phyloP scores from a whole-genome alignment of 2,329 filamentous ascomycete genomes.

The Mycosphaerella sp. region DNA sequence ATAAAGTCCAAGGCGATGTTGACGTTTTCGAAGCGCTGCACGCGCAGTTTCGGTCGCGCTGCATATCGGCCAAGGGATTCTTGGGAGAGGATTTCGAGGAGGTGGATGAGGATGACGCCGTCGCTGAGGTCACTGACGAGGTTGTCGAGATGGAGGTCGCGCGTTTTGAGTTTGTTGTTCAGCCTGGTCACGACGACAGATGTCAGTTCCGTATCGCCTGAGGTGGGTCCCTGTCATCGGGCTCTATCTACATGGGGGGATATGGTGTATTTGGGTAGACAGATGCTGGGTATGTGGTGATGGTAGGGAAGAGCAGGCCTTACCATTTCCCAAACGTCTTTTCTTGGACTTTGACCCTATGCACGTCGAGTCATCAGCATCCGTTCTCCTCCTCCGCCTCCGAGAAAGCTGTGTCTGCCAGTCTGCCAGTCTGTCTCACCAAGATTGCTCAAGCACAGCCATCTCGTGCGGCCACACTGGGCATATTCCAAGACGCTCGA shows the following conservation, averaged over 20 bases:
- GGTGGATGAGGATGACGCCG: conserved; percentile 91
- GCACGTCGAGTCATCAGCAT: conserved; percentile 6
- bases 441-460: conserved; percentile 48
- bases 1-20: conserved; percentile 94
- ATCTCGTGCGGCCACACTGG: conserved; percentile 13
- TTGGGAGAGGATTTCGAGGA: conserved; percentile 90
- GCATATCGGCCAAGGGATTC: conserved; percentile 97
- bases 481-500: background rate
- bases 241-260: background rate
- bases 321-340: conserved; percentile 99
- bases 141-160: conserved; percentile 75
- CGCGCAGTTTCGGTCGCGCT: conserved; percentile 88
- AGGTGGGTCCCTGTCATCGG: background rate
- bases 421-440: conserved; percentile 10
- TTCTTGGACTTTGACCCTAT: conserved; percentile 54
- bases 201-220: background rate
- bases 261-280: no score
- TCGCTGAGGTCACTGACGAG: conserved; percentile 86
- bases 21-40: conserved; percentile 97
- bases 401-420: no score
- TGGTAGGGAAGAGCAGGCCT: conserved; percentile 21
- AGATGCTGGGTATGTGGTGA: background rate
- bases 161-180: conserved; percentile 83
- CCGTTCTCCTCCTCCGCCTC: background rate
- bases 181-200: conserved; percentile 50